phyloP scores from a whole-genome alignment of 768 basidiomycete genomes.

The Hemileccinum impolitum region DNA sequence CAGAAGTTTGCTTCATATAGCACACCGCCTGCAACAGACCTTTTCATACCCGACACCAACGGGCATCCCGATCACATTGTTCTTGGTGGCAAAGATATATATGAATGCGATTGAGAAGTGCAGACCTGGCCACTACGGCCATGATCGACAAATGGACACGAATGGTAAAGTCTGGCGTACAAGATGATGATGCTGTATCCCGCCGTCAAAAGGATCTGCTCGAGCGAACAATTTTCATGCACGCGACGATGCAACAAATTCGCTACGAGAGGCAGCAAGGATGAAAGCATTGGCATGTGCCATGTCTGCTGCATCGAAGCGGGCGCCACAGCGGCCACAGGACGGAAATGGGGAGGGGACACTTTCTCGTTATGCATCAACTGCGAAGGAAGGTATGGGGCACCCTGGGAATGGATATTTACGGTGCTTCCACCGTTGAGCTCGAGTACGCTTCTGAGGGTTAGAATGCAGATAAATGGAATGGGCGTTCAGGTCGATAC shows the following conservation, averaged over 20 bases:
- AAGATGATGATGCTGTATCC: constrained; percentile 44
- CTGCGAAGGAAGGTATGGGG: background rate
- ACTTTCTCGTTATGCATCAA: constrained; percentile 12
- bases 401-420: constrained; percentile 2
- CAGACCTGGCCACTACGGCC: constrained; percentile 51
- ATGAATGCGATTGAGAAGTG: constrained; percentile 62
- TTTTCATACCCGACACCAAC: constrained; percentile 70
- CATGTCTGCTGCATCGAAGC: constrained; percentile 14
- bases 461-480: constrained; percentile 16
- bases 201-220: constrained; percentile 43
- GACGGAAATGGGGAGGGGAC: constrained; percentile 12
- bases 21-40: constrained; percentile 32
- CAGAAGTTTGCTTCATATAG: background rate
- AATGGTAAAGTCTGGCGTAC: constrained; percentile 49
- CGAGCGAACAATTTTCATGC: constrained; percentile 48
- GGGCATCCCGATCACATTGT: constrained; percentile 56
- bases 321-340: constrained; percentile 1
- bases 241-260: constrained; percentile 42
- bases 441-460: constrained; percentile 8
- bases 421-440: constrained; percentile 17
- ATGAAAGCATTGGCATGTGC: constrained; percentile 37
- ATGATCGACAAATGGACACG: constrained; percentile 49
- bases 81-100: constrained; percentile 65
- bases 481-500: constrained; percentile 12
- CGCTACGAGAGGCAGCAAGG: constrained; percentile 42